A percentile compares a stretch with the other conserved stretches of the same genome.
These are phyloP conservation scores for Tuber borchii DNA, from an alignment of 495 filamentous ascomycete species.

Conservation along the genomic window DNA sequence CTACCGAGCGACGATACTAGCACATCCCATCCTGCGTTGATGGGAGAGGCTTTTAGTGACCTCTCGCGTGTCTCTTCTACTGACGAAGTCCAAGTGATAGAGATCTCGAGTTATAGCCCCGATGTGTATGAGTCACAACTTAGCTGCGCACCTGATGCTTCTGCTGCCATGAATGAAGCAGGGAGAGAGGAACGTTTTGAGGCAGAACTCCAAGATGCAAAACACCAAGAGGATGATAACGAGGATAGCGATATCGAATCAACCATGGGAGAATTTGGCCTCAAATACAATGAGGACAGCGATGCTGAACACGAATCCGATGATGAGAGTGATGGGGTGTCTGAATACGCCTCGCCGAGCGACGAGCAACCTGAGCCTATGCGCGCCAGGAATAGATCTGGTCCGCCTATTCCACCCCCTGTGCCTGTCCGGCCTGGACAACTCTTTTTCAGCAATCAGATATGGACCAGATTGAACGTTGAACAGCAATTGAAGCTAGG, in stretches of 20 bases:
- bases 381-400: neutral
- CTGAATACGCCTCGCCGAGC: neutral
- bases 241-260: neutral
- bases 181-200: neutral
- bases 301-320: neutral
- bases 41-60: neutral
- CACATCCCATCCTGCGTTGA: neutral
- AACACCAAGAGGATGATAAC: neutral
- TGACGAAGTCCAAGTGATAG: neutral
- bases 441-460: constrained; percentile 29
- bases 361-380: neutral
- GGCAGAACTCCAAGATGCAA: neutral
- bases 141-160: neutral
- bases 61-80: neutral
- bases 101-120: accelerated
- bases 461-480: constrained; percentile 18
- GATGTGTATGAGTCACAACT: accelerated
- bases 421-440: constrained; percentile 14
- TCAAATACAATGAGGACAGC: neutral
- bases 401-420: neutral
- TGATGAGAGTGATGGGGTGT: neutral
- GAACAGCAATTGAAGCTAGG: constrained; percentile 22
- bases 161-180: neutral
- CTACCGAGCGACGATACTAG: neutral
- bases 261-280: neutral